These are phyloP conservation scores for Fusarium armeniacum DNA, from an alignment of 2,329 filamentous ascomycete species.

Conservation along the genomic window DNA sequence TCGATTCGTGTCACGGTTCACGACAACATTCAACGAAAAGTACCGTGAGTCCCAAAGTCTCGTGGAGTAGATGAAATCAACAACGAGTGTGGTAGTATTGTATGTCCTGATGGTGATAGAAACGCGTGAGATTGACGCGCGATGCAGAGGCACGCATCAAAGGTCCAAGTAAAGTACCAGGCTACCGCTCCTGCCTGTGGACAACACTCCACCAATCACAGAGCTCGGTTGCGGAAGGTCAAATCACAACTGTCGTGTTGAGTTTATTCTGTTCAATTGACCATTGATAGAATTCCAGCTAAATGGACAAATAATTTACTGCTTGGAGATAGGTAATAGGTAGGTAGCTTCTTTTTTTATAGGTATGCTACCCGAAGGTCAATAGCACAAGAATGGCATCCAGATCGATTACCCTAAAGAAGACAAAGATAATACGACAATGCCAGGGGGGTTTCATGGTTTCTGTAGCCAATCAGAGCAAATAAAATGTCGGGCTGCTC, in stretches of 20 bases:
- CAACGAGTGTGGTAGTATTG: not conserved
- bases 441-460: not conserved
- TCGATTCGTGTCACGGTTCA: slow-evolving; percentile 32
- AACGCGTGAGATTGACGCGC: slow-evolving; percentile 45
- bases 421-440: not conserved
- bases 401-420: not conserved
- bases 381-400: not conserved
- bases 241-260: not conserved
- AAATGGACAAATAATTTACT: not conserved
- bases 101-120: not conserved
- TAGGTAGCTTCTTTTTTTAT: too few species aligned
- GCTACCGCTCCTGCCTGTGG: slow-evolving; percentile 26
- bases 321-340: not conserved
- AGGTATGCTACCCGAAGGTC: not conserved
- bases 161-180: not conserved
- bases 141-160: slow-evolving; percentile 5
- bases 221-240: not conserved
- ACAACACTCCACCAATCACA: slow-evolving; percentile 32
- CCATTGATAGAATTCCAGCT: not conserved
- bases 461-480: not conserved
- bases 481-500: not conserved
- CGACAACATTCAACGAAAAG: slow-evolving; percentile 4
- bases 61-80: not conserved
- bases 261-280: not conserved
- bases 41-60: not conserved